These are phyloP conservation scores for Arthrinium phaeospermum DNA, from an alignment of 2,329 filamentous ascomycete species.

Conservation along the genomic window DNA sequence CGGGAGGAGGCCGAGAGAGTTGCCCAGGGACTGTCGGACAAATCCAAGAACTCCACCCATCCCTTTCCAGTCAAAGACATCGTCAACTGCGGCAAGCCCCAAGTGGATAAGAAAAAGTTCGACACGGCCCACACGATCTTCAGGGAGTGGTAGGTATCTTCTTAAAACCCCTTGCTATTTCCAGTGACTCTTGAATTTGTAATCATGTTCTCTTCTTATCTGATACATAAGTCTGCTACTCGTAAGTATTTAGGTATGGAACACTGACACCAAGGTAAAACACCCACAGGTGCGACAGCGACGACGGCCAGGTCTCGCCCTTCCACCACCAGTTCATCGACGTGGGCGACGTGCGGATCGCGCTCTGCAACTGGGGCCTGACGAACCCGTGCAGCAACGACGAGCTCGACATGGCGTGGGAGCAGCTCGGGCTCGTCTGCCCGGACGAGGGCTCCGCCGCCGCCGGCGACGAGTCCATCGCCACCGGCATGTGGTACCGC, in stretches of 20 bases:
- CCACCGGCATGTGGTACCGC: neutral
- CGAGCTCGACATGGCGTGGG: neutral
- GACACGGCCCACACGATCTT: neutral
- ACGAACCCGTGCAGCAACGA: neutral
- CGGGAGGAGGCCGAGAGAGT: neutral
- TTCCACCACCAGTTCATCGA: neutral
- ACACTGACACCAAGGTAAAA: too few relatives aligned
- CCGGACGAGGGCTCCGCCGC: neutral
- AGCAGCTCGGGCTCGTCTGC: neutral
- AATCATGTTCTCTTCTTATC: neutral
- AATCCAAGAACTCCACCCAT: neutral
- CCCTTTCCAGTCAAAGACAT: neutral
- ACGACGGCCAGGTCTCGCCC: neutral
- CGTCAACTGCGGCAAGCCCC: neutral
- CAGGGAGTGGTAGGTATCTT: neutral
- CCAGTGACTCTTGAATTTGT: too few relatives aligned
- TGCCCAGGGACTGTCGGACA: neutral
- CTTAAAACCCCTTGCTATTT: neutral
- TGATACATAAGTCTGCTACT: too few relatives aligned
- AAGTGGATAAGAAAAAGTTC: neutral
- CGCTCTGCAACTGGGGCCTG: constrained; percentile 5
- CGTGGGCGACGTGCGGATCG: neutral
- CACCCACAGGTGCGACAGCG: neutral
- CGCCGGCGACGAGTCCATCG: neutral
- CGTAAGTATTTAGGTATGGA: neutral